Conservation (phyloP, 2,329 filamentous ascomycete genomes). For the Ascochyta viciae-villosae region DNA sequence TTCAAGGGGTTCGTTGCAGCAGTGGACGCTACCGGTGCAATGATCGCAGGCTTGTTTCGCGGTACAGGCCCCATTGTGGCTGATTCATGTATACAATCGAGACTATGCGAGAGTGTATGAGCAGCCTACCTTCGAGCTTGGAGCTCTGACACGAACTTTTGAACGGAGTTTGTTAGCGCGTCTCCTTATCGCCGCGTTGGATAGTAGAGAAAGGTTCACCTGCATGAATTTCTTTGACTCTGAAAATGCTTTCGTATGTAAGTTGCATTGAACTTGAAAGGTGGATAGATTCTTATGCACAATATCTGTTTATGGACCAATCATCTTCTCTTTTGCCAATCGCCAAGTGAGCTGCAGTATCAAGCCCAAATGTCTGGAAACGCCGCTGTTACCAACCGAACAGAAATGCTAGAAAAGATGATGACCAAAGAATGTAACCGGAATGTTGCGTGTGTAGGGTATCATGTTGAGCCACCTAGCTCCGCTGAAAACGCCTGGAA, state of each 20-base stretch:
- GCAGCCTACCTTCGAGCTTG: not conserved
- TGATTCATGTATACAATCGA: not conserved
- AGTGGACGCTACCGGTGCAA: not conserved
- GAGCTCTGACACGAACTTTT: slow-evolving; percentile 28
- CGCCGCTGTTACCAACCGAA: not conserved
- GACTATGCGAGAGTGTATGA: not conserved
- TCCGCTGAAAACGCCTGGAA: not conserved
- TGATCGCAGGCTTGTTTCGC: not conserved
- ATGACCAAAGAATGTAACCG: not conserved
- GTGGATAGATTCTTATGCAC: not conserved
- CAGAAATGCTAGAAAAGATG: not conserved
- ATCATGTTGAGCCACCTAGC: not conserved
- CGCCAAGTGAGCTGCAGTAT: not conserved
- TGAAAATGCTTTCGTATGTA: not conserved
- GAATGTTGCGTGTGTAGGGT: not conserved
- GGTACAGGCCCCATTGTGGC: slow-evolving; percentile 1
- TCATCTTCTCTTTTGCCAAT: not conserved
- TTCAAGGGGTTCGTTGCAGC: not conserved
- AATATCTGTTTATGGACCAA: not conserved
- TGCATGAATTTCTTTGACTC: no score
- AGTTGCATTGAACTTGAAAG: not conserved
- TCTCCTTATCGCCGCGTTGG: slow-evolving; percentile 20
- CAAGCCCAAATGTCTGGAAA: not conserved
- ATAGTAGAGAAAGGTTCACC: no score
- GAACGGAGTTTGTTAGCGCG: slow-evolving; percentile 31